Percentiles rank a stretch among this genome's conserved stretches.
phyloP scores from a whole-genome alignment of 2,329 filamentous ascomycete genomes.

The Nemania sp. region DNA sequence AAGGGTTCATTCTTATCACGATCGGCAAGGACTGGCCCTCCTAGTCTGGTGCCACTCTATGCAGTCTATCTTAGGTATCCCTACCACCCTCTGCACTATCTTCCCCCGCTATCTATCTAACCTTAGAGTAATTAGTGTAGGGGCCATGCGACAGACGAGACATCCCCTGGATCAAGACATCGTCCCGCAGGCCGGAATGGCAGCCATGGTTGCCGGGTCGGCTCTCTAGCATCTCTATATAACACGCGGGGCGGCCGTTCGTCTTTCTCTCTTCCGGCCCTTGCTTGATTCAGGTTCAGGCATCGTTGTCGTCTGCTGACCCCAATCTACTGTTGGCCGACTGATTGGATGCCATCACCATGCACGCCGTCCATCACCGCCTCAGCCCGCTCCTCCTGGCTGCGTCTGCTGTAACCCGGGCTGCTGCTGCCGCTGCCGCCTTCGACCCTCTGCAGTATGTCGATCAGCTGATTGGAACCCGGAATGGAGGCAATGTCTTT shows the following conservation, averaged over 20 bases:
- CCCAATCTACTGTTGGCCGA: not conserved
- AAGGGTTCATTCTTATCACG: too few species aligned
- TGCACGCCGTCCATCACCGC: slow-evolving; percentile 26
- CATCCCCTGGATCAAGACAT: slow-evolving; percentile 13
- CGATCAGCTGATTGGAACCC: slow-evolving; percentile 57
- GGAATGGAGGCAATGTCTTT: slow-evolving; percentile 52
- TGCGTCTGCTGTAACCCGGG: slow-evolving; percentile 22
- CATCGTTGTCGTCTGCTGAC: too few species aligned
- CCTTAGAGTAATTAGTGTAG: too few species aligned
- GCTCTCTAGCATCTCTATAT: slow-evolving; percentile 20
- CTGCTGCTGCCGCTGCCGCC: slow-evolving; percentile 20
- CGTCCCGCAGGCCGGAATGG: slow-evolving; percentile 5
- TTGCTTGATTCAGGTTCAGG: too few species aligned
- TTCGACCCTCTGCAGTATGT: slow-evolving; percentile 49
- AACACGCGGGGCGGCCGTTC: slow-evolving; percentile 6
- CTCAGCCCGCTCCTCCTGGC: slow-evolving; percentile 25
- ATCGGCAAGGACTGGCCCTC: slow-evolving; percentile 18
- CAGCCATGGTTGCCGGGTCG: slow-evolving; percentile 1
- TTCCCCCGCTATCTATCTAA: too few species aligned
- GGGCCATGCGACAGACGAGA: not conserved
- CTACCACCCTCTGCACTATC: too few species aligned
- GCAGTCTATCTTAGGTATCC: too few species aligned
- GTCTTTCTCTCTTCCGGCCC: slow-evolving; percentile 9
- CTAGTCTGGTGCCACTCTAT: too few species aligned
- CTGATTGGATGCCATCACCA: slow-evolving; percentile 22